Conservation (phyloP, 495 filamentous ascomycete species). For the Trichoderma virens region DNA sequence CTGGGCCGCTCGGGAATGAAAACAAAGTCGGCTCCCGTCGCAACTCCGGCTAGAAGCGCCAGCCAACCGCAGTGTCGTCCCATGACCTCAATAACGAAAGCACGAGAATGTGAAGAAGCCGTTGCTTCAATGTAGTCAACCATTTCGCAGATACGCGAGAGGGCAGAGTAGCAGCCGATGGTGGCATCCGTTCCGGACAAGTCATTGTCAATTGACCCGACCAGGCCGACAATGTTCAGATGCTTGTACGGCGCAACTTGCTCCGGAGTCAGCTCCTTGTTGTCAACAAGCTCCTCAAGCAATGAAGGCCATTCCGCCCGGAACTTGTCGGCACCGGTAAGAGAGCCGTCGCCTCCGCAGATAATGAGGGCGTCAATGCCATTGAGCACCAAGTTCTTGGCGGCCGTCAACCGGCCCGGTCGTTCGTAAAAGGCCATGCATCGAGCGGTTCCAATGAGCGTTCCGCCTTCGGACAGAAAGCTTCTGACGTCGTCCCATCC, state of each 20-base stretch:
- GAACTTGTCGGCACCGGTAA: constrained; percentile 95
- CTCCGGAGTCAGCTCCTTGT: constrained; percentile 55
- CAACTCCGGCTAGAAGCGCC: constrained; percentile 92
- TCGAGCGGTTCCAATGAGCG: constrained; percentile 90
- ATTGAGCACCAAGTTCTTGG: constrained; percentile 85
- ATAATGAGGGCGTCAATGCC: constrained; percentile 96
- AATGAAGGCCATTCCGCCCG: constrained; percentile 84
- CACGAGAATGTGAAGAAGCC: constrained; percentile 90
- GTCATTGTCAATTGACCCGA: constrained; percentile 98
- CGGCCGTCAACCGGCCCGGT: constrained; percentile 68
- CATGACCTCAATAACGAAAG: constrained; percentile 99
- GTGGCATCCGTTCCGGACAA: constrained; percentile 95
- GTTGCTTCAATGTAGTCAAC: constrained; percentile 97
- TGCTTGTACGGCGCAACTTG: constrained; percentile 66
- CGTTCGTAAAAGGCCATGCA: constrained; percentile 86
- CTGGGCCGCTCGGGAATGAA: constrained; percentile 97
- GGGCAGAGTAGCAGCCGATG: constrained; percentile 91
- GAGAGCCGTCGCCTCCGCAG: constrained; percentile 93
- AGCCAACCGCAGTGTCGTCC: constrained; percentile 99
- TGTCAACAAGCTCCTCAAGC: constrained; percentile 70
- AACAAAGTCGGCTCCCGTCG: constrained; percentile 91
- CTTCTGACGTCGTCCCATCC: constrained; percentile 93
- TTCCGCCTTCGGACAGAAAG: constrained; percentile 90
- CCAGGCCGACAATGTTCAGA: constrained; percentile 91
- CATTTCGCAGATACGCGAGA: constrained; percentile 84